Percentiles rank a stretch among this genome's conserved stretches.
Evolutionary conservation across 164 flowering plant genomes (phyloP).

Genomic region (Platanus orientalis): DNA sequence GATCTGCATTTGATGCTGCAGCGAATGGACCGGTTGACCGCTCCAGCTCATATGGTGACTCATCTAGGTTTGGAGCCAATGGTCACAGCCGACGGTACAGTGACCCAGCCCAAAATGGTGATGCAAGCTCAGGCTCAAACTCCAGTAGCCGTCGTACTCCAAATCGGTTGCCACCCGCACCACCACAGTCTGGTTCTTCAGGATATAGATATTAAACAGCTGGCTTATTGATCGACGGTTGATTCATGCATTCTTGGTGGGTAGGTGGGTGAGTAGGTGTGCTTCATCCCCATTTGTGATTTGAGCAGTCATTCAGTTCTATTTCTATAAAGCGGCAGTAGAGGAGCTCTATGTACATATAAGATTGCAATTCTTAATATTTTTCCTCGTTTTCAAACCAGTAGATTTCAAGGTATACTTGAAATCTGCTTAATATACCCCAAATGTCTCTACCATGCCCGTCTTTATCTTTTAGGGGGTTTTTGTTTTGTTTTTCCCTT

Average conservation of each 20-base stretch:
- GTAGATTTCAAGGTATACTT: slow-evolving; percentile 21
- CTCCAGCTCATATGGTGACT: slow-evolving; percentile 20
- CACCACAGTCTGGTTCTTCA: slow-evolving; percentile 63
- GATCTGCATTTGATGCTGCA: slow-evolving; percentile 87
- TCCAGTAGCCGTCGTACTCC: slow-evolving; percentile 83
- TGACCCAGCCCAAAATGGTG: slow-evolving; percentile 78
- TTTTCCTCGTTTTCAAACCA: background rate
- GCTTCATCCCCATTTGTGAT: background rate
- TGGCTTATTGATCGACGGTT: slow-evolving; percentile 9
- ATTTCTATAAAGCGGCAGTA: slow-evolving; percentile 6
- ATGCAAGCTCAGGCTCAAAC: slow-evolving; percentile 43
- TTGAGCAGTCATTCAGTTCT: slow-evolving; percentile 5
- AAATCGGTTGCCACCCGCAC: slow-evolving; percentile 81
- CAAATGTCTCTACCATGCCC: slow-evolving; percentile 1
- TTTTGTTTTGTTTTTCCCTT: background rate
- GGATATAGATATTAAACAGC: slow-evolving; percentile 48
- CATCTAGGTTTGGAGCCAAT: slow-evolving; percentile 43
- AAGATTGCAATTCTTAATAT: background rate
- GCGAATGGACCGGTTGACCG: slow-evolving; percentile 62
- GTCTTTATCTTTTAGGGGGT: background rate
- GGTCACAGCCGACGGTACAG: slow-evolving; percentile 76
- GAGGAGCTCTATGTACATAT: slow-evolving; percentile 29
- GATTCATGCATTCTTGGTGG: slow-evolving; percentile 28
- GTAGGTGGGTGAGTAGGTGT: slow-evolving; percentile 5
- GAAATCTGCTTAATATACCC: slow-evolving; percentile 20